Percentiles rank a stretch among this genome's conserved stretches.
Conservation (phyloP, 225 moss, liverwort and hornwort genomes). For the Bryoerythrophyllum caledonicum region DNA sequence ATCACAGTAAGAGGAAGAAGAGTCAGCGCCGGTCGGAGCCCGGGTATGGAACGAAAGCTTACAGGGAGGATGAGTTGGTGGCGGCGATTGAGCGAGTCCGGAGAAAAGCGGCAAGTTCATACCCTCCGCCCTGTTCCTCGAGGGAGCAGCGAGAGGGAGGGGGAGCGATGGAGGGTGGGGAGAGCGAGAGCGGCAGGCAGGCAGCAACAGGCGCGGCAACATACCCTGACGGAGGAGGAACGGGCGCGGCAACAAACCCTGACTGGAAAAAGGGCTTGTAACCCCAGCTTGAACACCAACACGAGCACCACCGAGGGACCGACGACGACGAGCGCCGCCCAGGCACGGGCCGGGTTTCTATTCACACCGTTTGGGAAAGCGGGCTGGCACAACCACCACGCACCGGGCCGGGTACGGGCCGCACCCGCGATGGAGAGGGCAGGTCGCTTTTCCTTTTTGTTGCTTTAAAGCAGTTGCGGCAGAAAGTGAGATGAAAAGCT, state of each 20-base stretch:
- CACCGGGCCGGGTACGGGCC: background rate
- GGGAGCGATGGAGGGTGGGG: too few species aligned
- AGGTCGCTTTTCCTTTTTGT: too few species aligned
- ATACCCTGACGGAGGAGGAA: constrained; percentile 7
- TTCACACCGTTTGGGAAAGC: background rate
- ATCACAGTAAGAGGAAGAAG: background rate
- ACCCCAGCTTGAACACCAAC: constrained; percentile 11
- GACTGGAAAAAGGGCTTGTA: background rate
- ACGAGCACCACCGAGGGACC: background rate
- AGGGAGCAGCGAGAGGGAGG: too few species aligned
- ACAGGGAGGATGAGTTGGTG: background rate
- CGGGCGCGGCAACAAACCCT: background rate
- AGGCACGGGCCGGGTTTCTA: constrained; percentile 3
- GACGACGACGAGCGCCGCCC: background rate
- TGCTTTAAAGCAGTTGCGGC: too few species aligned
- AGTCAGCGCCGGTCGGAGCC: background rate
- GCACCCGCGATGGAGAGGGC: background rate
- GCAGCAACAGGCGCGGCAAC: background rate
- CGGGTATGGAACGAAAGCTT: background rate
- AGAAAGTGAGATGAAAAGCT: too few species aligned
- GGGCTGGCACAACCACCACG: too few species aligned
- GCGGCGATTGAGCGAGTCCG: constrained; percentile 16
- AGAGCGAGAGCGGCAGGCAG: too few species aligned
- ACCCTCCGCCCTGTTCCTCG: constrained; percentile 1
- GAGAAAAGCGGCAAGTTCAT: constrained; percentile 11